Evolutionary conservation across 2,329 filamentous ascomycete species (phyloP).

Genomic region (Epichloe typhina): DNA sequence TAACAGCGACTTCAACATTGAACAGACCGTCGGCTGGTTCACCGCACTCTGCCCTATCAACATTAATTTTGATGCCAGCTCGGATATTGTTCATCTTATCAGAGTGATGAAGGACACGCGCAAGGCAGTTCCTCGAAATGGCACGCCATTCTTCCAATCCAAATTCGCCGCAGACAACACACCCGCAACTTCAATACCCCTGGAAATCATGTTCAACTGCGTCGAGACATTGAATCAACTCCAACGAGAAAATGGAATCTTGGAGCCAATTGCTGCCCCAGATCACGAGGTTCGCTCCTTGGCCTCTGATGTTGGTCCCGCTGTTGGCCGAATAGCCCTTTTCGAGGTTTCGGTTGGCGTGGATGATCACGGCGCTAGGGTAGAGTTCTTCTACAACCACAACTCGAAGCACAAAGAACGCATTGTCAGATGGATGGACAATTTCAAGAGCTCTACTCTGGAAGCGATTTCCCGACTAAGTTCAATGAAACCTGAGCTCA

Average conservation of each 20-base stretch:
- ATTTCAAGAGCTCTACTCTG: slow-evolving; percentile 32
- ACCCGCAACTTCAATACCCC: slow-evolving; percentile 27
- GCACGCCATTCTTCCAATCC: slow-evolving; percentile 36
- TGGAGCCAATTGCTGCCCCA: slow-evolving; percentile 32
- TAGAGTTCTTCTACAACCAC: slow-evolving; percentile 33
- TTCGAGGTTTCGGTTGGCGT: slow-evolving; percentile 38
- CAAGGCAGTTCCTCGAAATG: slow-evolving; percentile 28
- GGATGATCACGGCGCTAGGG: slow-evolving; percentile 27
- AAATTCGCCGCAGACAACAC: slow-evolving; percentile 24
- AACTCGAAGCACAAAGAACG: slow-evolving; percentile 27
- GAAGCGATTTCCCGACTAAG: slow-evolving; percentile 30
- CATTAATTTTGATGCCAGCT: slow-evolving; percentile 27
- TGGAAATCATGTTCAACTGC: slow-evolving; percentile 48
- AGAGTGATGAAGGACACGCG: slow-evolving; percentile 41
- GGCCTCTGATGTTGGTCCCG: slow-evolving; percentile 30
- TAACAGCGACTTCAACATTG: slow-evolving; percentile 34
- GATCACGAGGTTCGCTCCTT: slow-evolving; percentile 24
- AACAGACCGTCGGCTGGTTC: slow-evolving; percentile 48
- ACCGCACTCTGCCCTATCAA: slow-evolving; percentile 41
- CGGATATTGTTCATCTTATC: slow-evolving; percentile 37
- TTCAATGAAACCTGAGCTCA: slow-evolving; percentile 32
- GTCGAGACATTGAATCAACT: slow-evolving; percentile 36
- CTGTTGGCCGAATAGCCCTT: slow-evolving; percentile 34
- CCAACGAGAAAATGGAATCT: slow-evolving; percentile 32
- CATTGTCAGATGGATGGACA: slow-evolving; percentile 32